Evolutionary conservation across 83 land plant genomes (phyloP).

Genomic region (Picea engelmannii): DNA sequence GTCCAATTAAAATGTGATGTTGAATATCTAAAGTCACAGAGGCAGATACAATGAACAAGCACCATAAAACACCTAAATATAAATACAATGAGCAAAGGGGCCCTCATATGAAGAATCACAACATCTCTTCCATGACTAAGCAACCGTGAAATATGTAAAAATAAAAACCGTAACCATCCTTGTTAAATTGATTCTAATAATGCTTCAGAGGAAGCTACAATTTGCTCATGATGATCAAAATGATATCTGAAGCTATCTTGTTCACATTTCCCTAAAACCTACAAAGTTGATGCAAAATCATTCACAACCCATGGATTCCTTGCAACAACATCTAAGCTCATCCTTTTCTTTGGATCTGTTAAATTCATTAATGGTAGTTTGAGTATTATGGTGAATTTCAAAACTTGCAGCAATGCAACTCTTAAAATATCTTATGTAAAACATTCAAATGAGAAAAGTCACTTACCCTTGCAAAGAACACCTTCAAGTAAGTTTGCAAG

Average conservation of each 20-base stretch:
- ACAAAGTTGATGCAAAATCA: conserved; percentile 46
- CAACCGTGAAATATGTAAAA: neutral
- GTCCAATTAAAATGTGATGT: neutral
- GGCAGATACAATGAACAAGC: neutral
- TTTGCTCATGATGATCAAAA: neutral
- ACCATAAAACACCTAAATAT: neutral
- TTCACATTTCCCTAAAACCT: neutral
- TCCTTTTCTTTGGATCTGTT: conserved; percentile 61
- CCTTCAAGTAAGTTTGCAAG: conserved; percentile 54
- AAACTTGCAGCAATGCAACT: neutral
- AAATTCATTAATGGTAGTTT: neutral
- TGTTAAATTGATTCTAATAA: neutral
- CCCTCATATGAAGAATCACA: neutral
- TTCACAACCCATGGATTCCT: conserved; percentile 68
- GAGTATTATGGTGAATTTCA: neutral
- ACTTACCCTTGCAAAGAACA: conserved; percentile 74
- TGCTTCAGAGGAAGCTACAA: neutral
- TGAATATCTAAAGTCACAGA: neutral
- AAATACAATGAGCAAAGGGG: neutral
- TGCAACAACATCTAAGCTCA: conserved; percentile 54
- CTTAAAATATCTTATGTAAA: neutral
- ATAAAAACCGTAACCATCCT: neutral
- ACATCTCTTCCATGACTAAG: conserved; percentile 3
- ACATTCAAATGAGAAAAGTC: neutral
- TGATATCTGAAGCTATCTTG: neutral